A percentile compares a stretch with the other conserved stretches of the same genome.
Evolutionary conservation across 2,329 filamentous ascomycete species (phyloP).

Genomic region (Ceratocystiopsis minuta): DNA sequence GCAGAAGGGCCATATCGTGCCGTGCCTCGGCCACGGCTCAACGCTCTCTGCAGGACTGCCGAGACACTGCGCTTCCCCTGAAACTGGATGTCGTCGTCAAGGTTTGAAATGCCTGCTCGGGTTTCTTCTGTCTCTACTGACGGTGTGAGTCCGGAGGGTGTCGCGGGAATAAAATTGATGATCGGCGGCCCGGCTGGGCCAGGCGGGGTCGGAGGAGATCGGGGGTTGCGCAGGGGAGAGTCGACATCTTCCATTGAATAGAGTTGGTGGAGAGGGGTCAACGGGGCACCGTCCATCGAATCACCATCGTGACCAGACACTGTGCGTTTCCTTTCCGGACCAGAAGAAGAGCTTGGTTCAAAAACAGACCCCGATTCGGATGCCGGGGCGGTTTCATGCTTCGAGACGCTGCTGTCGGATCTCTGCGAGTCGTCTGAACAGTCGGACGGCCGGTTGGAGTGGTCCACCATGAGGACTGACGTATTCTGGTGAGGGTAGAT

Average conservation of each 20-base stretch:
- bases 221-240: slow-evolving; percentile 44
- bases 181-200: slow-evolving; percentile 22
- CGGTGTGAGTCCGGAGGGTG: slow-evolving; percentile 41
- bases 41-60: slow-evolving; percentile 30
- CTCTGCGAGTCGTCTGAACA: slow-evolving; percentile 17
- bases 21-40: slow-evolving; percentile 19
- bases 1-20: slow-evolving; percentile 19
- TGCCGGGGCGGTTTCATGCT: slow-evolving; percentile 2
- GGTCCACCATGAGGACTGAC: slow-evolving; percentile 42
- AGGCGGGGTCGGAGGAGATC: slow-evolving; percentile 27
- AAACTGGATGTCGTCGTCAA: no score
- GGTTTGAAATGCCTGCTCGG: no score
- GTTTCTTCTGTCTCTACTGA: slow-evolving; percentile 22
- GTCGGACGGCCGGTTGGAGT: slow-evolving; percentile 32
- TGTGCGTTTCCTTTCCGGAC: not conserved
- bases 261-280: slow-evolving; percentile 33
- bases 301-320: no score
- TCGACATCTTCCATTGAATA: slow-evolving; percentile 36
- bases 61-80: slow-evolving; percentile 23
- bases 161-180: slow-evolving; percentile 45
- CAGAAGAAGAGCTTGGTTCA: no score
- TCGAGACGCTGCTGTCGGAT: slow-evolving; percentile 1
- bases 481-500: slow-evolving; percentile 48
- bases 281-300: slow-evolving; percentile 15
- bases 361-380: slow-evolving; percentile 13